Evolutionary conservation across 805 yeast genomes (phyloP).

Genomic region (Candida boidinii): DNA sequence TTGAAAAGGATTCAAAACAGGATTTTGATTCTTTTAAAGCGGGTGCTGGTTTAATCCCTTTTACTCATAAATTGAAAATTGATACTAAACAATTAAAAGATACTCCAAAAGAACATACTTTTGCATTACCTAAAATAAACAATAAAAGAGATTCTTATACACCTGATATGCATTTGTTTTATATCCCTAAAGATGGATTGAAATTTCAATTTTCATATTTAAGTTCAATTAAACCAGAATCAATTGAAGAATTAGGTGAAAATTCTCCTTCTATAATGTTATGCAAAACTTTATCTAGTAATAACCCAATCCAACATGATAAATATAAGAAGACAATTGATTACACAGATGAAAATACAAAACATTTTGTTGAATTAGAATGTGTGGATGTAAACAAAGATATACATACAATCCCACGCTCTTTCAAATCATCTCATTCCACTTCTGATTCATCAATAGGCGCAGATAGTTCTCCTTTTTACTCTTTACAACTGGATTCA

Average conservation of each 20-base stretch:
- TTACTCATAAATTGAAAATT: constrained; percentile 19
- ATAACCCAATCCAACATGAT: neutral
- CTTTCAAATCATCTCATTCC: constrained; percentile 26
- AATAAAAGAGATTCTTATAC: constrained; percentile 10
- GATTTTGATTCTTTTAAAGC: constrained; percentile 18
- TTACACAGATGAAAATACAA: constrained; percentile 29
- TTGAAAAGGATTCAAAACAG: constrained; percentile 33
- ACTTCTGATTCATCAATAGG: constrained; percentile 48
- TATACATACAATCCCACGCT: constrained; percentile 40
- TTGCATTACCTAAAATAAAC: constrained; percentile 17
- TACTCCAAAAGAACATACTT: constrained; percentile 20
- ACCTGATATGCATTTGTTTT: constrained; percentile 26
- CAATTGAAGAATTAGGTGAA: constrained; percentile 14
- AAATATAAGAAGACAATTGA: constrained; percentile 19
- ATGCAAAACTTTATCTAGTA: constrained; percentile 16
- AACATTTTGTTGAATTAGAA: constrained; percentile 26
- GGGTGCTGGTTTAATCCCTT: constrained; percentile 7
- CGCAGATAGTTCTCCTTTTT: constrained; percentile 39
- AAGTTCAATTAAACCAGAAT: constrained; percentile 21
- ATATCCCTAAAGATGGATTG: constrained; percentile 22
- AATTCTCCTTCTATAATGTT: constrained; percentile 18
- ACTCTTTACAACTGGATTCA: constrained; percentile 34
- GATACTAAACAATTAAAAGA: constrained; percentile 24
- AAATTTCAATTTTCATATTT: constrained; percentile 21
- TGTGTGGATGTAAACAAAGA: constrained; percentile 39